Base-by-base conservation (phyloP, 352 stramenopile species). In the Thraustochytrium sp. region DNA sequence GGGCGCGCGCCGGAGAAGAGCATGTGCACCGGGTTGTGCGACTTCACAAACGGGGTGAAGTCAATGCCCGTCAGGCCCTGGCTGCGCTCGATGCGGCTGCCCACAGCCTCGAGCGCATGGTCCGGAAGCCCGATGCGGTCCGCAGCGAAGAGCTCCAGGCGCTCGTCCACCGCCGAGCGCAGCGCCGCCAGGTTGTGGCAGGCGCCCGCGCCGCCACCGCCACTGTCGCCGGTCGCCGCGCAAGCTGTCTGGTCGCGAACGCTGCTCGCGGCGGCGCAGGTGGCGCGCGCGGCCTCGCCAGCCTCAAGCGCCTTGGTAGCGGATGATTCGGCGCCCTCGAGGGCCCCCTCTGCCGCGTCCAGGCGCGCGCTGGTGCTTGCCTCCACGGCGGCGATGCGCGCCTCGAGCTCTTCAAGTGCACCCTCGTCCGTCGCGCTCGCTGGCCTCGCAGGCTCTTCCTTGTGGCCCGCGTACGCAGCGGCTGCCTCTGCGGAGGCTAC, bases 71-170 rank as follows among this genome's bases (percentile, higher is more conserved):
- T 80, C 21, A 80, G 68, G 18, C 44, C 68, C 11, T 49, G 11
- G 3, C 48, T n/a, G 4, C 38, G 68, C 68, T 38, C 68, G n/a
- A 80, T 72, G 34, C 5, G 3, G 21, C 44, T 64, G 16, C 68
- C 68, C 9, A 80, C 34, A n/a, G 51, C 29, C 2, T 5, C 29
- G 29, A 80, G 68, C 36, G 68, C 68, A 31, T 63, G 40, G 44
- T 80, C 68, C 0, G 44, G 68, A 16, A 46, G 13, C n/a, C 68
- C 68, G 68, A 80, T 72, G 9, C 4, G 29, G 51, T 80, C 68
- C 8, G 68, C 68, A 4, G 68, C 42, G 2, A 46, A 68, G 9
- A 34, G 13, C n/a, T 64, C 53, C 9, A 80, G 36, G 44, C 62
- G 53, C 38, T 80, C 42, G 44, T 80, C 2, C 16, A 65, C 44